Percentiles rank a stretch among this genome's conserved stretches.
Conservation (phyloP, 192 early-diverging fungal genomes). For the Linnemannia schmuckeri region DNA sequence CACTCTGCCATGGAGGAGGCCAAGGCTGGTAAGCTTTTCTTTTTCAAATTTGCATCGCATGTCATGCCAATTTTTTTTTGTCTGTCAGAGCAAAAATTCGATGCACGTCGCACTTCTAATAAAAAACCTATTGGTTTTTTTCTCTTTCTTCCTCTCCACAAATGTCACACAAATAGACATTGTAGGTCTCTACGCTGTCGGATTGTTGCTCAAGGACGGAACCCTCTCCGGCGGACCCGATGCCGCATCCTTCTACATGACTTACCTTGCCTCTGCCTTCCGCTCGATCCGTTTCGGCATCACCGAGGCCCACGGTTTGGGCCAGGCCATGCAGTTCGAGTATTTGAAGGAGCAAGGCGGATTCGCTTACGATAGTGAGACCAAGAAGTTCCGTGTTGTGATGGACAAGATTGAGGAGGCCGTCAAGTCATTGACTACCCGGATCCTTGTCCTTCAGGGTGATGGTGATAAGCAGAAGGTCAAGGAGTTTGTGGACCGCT, state of each 20-base stretch:
- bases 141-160: not conserved
- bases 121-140: not conserved
- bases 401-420: constrained; percentile 68
- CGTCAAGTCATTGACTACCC: constrained; percentile 70
- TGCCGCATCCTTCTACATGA: constrained; percentile 75
- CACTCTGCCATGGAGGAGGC: constrained; percentile 84
- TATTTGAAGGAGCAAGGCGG: constrained; percentile 77
- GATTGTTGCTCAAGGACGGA: constrained; percentile 70
- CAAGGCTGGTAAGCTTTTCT: constrained; percentile 67
- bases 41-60: not conserved
- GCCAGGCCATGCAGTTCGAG: constrained; percentile 79
- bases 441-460: constrained; percentile 79
- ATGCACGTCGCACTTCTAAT: not conserved
- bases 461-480: constrained; percentile 75
- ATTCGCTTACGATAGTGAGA: constrained; percentile 62
- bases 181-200: constrained; percentile 72
- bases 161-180: constrained; percentile 61
- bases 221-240: constrained; percentile 67
- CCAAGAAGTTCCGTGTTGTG: constrained; percentile 68
- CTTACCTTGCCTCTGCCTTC: constrained; percentile 81
- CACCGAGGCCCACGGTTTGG: constrained; percentile 76
- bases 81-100: not conserved
- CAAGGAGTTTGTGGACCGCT: constrained; percentile 67
- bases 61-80: not conserved
- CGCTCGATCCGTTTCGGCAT: constrained; percentile 80